Evolutionary conservation across 1,284 basidiomycete species (phyloP), one percentile per base, ranked within the genome.

Genomic region (Irpex lacteus): DNA sequence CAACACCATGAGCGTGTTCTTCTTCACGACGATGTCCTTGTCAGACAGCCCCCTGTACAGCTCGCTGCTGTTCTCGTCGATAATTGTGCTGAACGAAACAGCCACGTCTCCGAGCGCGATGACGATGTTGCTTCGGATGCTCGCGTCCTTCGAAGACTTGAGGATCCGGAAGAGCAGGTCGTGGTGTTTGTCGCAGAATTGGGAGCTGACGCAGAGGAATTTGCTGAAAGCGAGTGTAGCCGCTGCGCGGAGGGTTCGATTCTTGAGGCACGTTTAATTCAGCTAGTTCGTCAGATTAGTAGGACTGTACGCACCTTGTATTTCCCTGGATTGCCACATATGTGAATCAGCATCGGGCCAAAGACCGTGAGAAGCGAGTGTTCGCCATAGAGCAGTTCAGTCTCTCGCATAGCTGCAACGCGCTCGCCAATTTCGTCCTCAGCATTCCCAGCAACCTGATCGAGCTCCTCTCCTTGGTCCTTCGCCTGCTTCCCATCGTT

Each of bases 1-100:
- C 65, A 99, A 82, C 57, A 99, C 97, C 97, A 99, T 99, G 59
- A 99, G 84, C 53, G 97, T 98, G 78, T 98, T 98, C 83, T 99
- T 98, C 88, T 98, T 99, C 66, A 99, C 97, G 54, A 92, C 87
- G 4, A 94, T 80, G 73, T 98, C 89, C 19, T 80, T 77, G 75
- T 99, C 97, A 7, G 91, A 89, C 52, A 99, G 84, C 0, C 97
- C 97, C 70, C 92, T 94, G 80, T 98, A 99, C 4, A 99, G 82
- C 66, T 96, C 91, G 71, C 96, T 93, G 74, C 92, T 96, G 81
- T 98, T 98, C 81, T 98, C 96, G 77, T 98, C 97, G 70, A 99
- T 90, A 75, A 99, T 91, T 66, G 82, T 96, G 75, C 94, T 96
- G 82, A 98, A 98, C 56, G 94, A 98, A 11, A 99, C 94, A 0